Conservation (phyloP, 768 basidiomycete genomes). For the Lentinula sp. region DNA sequence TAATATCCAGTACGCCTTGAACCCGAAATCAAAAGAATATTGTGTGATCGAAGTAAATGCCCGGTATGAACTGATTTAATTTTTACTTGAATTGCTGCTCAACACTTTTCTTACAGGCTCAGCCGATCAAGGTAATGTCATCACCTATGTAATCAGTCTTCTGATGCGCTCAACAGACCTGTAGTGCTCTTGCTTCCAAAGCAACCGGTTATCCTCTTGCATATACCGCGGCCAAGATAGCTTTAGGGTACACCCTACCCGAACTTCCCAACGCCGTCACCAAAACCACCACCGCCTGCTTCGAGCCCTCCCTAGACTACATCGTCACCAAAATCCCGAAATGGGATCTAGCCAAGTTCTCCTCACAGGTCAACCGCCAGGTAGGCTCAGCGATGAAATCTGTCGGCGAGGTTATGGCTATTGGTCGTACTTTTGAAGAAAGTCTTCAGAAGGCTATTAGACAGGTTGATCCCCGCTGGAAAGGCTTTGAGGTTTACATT, state of each 20-base stretch:
- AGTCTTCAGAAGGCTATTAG: conserved; percentile 97
- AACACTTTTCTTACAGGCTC: conserved; percentile 30
- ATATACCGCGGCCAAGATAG: conserved; percentile 98
- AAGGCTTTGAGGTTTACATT: conserved; percentile 95
- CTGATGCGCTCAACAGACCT: conserved; percentile 5
- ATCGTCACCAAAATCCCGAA: conserved; percentile 99
- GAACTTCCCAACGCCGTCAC: conserved; percentile 99
- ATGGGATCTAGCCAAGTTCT: conserved; percentile 99
- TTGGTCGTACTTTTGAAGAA: conserved; percentile 98
- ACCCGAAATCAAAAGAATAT: conserved; percentile 89
- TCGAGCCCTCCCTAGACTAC: conserved; percentile 97
- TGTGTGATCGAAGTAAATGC: conserved; percentile 99
- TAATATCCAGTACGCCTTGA: conserved; percentile 97
- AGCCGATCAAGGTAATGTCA: conserved; percentile 68
- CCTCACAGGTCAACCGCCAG: conserved; percentile 85
- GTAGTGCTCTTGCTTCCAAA: conserved; percentile 92
- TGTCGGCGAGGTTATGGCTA: conserved; percentile 99
- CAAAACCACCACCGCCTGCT: conserved; percentile 98
- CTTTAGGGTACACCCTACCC: conserved; percentile 93
- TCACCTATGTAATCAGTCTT: conserved; percentile 7
- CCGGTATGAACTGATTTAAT: conserved; percentile 42
- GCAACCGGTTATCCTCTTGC: conserved; percentile 99
- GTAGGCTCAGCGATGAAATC: conserved; percentile 99
- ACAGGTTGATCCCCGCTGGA: conserved; percentile 94
- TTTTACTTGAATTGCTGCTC: neutral